Base-by-base conservation (phyloP, 441 rosid genomes). In the Daphne laureola region DNA sequence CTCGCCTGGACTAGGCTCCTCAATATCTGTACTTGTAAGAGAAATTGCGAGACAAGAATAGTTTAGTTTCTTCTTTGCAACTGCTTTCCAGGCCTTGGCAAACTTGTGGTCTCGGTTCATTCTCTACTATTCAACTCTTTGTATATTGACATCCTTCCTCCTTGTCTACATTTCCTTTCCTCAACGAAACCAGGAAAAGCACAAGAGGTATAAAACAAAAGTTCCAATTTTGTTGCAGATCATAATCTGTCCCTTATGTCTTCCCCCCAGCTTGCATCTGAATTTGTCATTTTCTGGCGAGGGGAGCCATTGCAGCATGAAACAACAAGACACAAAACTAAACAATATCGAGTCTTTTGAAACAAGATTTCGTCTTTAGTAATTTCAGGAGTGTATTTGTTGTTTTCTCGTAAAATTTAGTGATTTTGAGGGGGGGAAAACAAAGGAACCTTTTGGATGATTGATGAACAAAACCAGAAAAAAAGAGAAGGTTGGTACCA, bases 11-110 rank as follows among this genome's bases (percentile, higher is more conserved):
- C 55, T 71, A 67, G 65, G 67, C 46, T 87, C 96, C 43, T 84
- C 96, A 41, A 87, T 92, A 55, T 85, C 98, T 27, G 74, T 94
- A 70, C 85, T 89, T 46, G 92, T 91, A 48, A 87, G 90, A 47
- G 98, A 79, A 78, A 76, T 83, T 48, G 84, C 67, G 12, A 62
- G 54, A 54, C 78, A 78, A 15, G 69, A 64, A 40, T 59, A 65
- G 26, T 64, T 68, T 18, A 54, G 58, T 58, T 70, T 68, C 62
- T 65, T 84, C 68, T 72, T 84, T 41, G 71, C 63, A 18, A 51
- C 62, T 38, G 69, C 67, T 73, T 73, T 84, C 81, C 79, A 77
- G 55, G 69, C 78, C 83, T 75, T 83, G 17, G 54, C 57, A 60
- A 78, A 66, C 55, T 82, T 70, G 57, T 66, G 26, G 21, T 75